Evolutionary conservation across 129 eudicot species (phyloP), one percentile per base, ranked within the genome.

Genomic region (Centaurea solstitialis): DNA sequence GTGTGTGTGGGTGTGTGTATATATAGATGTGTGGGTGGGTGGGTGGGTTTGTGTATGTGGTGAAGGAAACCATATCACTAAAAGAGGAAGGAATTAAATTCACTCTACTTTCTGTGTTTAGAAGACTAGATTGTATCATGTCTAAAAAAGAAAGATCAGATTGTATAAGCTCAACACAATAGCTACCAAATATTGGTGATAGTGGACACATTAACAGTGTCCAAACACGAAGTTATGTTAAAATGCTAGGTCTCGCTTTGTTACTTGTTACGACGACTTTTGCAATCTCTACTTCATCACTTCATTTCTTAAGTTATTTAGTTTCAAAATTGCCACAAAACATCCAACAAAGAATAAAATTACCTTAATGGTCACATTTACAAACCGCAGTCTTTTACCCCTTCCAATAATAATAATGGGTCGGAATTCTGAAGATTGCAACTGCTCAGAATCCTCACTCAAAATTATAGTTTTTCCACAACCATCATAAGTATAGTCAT

Each of bases 281-380:
- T 26, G 18, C 10, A 67, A 24, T 43, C 23, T 66, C 65, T 41
- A 77, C 24, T 77, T 66, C 20, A 15, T 18, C 68, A 67, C 5
- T 68, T 70, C 17, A 18, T 39, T 43, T 35, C 20, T 47, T n/a
- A 61, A 66, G 41, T 80, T 65, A 73, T 64, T 73, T 59, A 64
- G 6, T 73, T 61, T 30, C 84, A 80, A 41, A 50, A 41, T 80
- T 68, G 73, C 18, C 77, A 71, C 53, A 71, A 71, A 15, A 18
- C 30, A 79, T 71, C 72, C 72, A 59, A 38, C 64, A 59, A 38
- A 72, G 12, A 53, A 69, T 28, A 50, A 35, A 26, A 66, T 64
- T 90, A 95, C 99, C 99, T 95, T 94, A 85, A 95, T 87, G 67
- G 87, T 95, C 76, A 95, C 99, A 87, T 95, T 95, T 13, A 86